A percentile compares a stretch with the other conserved stretches of the same genome.
Evolutionary conservation across 108 stramenopile genomes (phyloP).

Genomic region (Cyclotella sp.): DNA sequence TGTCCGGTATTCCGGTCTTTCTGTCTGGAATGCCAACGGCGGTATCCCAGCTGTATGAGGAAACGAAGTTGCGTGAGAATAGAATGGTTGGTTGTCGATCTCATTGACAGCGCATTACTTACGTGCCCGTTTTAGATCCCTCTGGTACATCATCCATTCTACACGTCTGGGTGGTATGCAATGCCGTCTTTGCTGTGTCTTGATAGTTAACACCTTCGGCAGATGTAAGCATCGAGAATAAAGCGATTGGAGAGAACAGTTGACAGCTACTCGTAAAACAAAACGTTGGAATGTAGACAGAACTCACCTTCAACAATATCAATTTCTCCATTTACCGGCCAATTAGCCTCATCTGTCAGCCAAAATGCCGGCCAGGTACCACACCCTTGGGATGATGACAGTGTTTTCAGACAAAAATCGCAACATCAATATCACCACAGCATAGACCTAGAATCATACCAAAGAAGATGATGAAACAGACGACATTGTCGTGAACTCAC

Average conservation of each 20-base stretch:
- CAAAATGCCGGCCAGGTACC: slow-evolving; percentile 93
- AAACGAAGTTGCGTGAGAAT: neutral
- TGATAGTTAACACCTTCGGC: slow-evolving; percentile 82
- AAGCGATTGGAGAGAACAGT: neutral
- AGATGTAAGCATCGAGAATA: neutral
- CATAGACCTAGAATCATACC: neutral
- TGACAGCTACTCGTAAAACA: neutral
- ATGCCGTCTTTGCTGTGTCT: slow-evolving; percentile 82
- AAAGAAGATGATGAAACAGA: neutral
- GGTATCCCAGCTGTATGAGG: slow-evolving; percentile 66
- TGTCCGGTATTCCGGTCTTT: slow-evolving; percentile 70
- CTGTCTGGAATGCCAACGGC: slow-evolving; percentile 83
- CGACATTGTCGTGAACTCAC: neutral
- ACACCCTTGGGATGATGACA: slow-evolving; percentile 47
- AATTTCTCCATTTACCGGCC: slow-evolving; percentile 90
- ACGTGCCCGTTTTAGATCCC: slow-evolving; percentile 73
- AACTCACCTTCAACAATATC: slow-evolving; percentile 84
- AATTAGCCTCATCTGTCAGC: slow-evolving; percentile 83
- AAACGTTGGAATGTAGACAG: neutral
- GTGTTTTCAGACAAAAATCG: neutral
- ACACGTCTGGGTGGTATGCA: slow-evolving; percentile 66
- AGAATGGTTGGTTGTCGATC: neutral
- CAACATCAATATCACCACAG: neutral
- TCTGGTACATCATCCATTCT: slow-evolving; percentile 62
- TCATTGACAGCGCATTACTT: neutral